These are phyloP conservation scores for Boletus insuetus DNA, from an alignment of 768 basidiomycete species.

Conservation along the genomic window DNA sequence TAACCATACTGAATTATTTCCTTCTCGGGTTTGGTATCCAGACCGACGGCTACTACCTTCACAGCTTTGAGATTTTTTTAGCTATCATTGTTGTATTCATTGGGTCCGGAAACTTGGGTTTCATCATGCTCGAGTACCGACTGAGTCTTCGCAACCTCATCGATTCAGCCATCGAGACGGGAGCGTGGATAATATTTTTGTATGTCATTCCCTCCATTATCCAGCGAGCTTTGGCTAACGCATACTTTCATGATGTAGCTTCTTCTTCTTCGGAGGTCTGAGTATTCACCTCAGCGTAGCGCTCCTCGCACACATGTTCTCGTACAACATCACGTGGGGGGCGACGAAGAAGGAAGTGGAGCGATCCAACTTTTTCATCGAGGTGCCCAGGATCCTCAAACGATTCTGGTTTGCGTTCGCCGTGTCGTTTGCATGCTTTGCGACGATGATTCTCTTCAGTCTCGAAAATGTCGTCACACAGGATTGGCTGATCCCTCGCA, in stretches of 20 bases:
- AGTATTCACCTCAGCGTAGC: conserved; percentile 52
- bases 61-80: conserved; percentile 77
- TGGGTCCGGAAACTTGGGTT: conserved; percentile 69
- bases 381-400: conserved; percentile 79
- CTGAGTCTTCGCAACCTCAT: conserved; percentile 41
- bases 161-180: conserved; percentile 22
- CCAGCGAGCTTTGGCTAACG: neutral
- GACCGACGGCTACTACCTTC: conserved; percentile 76
- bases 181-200: conserved; percentile 37
- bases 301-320: conserved; percentile 56
- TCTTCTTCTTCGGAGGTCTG: conserved; percentile 58
- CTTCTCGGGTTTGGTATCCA: conserved; percentile 68
- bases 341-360: conserved; percentile 82
- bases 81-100: conserved; percentile 72
- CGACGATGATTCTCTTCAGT: conserved; percentile 55
- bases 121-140: conserved; percentile 69
- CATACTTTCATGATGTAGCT: conserved; percentile 12
- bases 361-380: conserved; percentile 86
- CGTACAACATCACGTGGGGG: conserved; percentile 59
- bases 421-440: conserved; percentile 49
- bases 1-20: conserved; percentile 69
- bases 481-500: conserved; percentile 60
- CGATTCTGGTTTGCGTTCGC: conserved; percentile 71
- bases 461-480: conserved; percentile 48
- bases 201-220: neutral